phyloP scores from a whole-genome alignment of 352 stramenopile species.

The Phytophthora syringae region DNA sequence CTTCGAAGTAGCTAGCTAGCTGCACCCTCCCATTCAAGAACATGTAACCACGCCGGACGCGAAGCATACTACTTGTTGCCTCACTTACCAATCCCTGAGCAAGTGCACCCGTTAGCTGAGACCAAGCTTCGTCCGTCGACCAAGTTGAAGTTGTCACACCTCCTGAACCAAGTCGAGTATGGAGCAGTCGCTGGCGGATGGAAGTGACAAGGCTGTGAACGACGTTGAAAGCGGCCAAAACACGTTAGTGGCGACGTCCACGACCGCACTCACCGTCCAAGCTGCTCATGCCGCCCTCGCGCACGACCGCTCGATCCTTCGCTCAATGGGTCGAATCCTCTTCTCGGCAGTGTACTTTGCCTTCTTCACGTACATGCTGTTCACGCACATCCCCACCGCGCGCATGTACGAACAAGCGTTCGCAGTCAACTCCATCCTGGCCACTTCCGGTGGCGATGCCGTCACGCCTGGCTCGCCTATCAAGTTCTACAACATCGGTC shows the following conservation, averaged over 20 bases:
- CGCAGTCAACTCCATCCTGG: constrained; percentile 39
- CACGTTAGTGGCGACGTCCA: not conserved
- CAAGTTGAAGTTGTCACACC: too few relatives aligned
- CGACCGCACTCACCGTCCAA: constrained; percentile 11
- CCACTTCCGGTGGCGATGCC: constrained; percentile 45
- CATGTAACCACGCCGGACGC: not conserved
- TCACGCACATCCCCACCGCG: constrained; percentile 44
- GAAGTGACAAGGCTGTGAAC: not conserved
- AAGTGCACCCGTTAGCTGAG: too few relatives aligned
- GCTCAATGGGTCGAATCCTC: constrained; percentile 38
- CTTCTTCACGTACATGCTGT: constrained; percentile 54
- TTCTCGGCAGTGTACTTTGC: constrained; percentile 45
- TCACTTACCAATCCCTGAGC: not conserved
- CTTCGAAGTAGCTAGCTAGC: not conserved
- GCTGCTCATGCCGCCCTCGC: constrained; percentile 24
- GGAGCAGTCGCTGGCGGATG: not conserved
- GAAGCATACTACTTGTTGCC: not conserved
- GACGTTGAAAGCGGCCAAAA: constrained; percentile 9
- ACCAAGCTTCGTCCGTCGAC: too few relatives aligned
- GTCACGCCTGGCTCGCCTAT: constrained; percentile 45
- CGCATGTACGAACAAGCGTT: constrained; percentile 40
- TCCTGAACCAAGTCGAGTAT: not conserved
- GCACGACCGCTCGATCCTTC: constrained; percentile 45
- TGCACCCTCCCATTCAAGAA: not conserved
- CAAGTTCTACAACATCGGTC: constrained; percentile 53